Base-by-base conservation (phyloP, 1,284 basidiomycete species). In the Vanrija pseudolonga region DNA sequence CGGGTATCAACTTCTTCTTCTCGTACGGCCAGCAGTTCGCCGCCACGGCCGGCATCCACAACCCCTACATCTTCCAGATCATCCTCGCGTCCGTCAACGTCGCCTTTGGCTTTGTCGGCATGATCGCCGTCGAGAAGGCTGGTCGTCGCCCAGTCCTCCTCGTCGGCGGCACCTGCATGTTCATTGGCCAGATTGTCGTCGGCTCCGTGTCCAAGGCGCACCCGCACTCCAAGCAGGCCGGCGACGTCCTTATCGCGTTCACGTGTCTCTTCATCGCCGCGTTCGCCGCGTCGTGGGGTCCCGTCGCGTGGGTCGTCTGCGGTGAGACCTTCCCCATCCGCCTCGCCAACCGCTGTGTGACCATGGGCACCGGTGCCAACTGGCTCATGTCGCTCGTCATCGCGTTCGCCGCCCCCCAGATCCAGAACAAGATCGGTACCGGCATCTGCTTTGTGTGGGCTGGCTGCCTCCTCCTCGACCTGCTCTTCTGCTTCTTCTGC, bases 61-160 rank as follows among this genome's bases (percentile, higher is more conserved):
- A 77, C 60, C n/a, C 37, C 4, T 51, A 75, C 66, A 67, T 77
- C 55, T 78, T 76, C 57, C 76, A 77, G 53, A 77, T 78, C 67
- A 78, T 78, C 62, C 69, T 79, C 24, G 72, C 75, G 24, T 73
- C 72, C 36, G 75, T 77, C 68, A 76, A 76, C 66, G 67, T 75
- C 60, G 57, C 58, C 57, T 65, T 73, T 61, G 74, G 73, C 8
- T 72, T 74, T 68, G 73, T 72, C 40, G 73, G 74, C 60, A 67
- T 76, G 50, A 50, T 63, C 48, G 65, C 69, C 40, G 75, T 77
- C 44, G 79, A 81, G 66, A 64, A 70, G 45, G 57, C 72, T 45
- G 79, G 79, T 43, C 75, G 80, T 26, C 73, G 80, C 48, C 68
- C 73, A 14, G 72, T 79, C 36, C 76, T 81, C 39, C 72, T 81